These are phyloP conservation scores for Cercospora canescens DNA, from an alignment of 2,329 filamentous ascomycete genomes.

Conservation along the genomic window DNA sequence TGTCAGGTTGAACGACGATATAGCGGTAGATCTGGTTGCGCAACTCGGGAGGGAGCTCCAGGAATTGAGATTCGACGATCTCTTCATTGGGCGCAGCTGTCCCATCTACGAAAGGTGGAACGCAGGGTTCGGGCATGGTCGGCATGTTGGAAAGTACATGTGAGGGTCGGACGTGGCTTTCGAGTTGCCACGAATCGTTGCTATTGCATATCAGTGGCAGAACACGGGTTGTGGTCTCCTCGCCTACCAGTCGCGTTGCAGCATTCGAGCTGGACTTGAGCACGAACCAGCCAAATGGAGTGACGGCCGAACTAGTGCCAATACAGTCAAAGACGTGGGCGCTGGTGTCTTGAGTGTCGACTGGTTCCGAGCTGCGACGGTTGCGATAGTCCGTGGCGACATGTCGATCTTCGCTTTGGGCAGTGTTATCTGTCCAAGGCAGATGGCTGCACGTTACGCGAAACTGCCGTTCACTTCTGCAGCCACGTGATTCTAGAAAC, in stretches of 20 bases:
- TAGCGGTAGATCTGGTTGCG: constrained; percentile 13
- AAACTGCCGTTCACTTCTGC: neutral
- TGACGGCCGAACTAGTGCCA: neutral
- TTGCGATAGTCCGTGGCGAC: neutral
- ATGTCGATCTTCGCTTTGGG: neutral
- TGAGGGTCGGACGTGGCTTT: too few species aligned
- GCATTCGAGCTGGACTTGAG: neutral
- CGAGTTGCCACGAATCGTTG: neutral
- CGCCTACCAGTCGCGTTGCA: neutral
- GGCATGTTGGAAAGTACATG: too few species aligned
- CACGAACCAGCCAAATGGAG: neutral
- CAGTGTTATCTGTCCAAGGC: neutral
- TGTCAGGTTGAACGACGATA: neutral
- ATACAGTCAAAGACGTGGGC: neutral
- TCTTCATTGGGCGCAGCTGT: neutral
- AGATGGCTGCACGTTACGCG: neutral
- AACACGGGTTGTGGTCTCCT: neutral
- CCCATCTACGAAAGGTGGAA: neutral
- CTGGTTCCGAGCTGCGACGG: neutral
- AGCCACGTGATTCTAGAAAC: neutral
- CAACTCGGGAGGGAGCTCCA: constrained; percentile 10
- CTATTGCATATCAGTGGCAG: neutral
- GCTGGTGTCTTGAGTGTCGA: neutral
- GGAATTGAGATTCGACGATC: neutral
- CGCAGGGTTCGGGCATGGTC: neutral